Evolutionary conservation across 2,329 filamentous ascomycete genomes (phyloP), one percentile per base, ranked within the genome.

Genomic region (Pyricularia sp.): DNA sequence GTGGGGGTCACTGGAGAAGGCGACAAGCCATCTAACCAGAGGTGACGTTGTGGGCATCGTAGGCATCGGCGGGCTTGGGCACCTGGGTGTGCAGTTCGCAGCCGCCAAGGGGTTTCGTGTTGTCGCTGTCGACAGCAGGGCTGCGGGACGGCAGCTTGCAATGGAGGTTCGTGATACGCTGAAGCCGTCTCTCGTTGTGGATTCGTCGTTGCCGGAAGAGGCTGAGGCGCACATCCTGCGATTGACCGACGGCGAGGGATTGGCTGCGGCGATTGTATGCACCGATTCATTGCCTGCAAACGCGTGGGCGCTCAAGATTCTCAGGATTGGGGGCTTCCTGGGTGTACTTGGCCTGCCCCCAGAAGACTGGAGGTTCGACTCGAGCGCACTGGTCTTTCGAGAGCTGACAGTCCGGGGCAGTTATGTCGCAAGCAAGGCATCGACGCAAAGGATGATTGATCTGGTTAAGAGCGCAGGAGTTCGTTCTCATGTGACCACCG

Each of bases 71-170:
- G 67, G 59, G 23, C 75, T 83, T 20, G 81, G 81, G 9, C 81
- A 83, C 71, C 78, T 82, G 68, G 81, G 80, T 4, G 77, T 81
- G 10, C 81, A 83, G 70, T 83, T 77, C 71, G 80, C 81, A 20
- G 81, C 81, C 71, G 81, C 81, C 28, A 81, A 81, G 78, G 80
- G 80, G 23, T 88, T 83, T 77, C 81, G 84, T 58, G 84, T 88
- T 10, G 81, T 87, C 64, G 87, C 88, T 2, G 73, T 79, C 5
- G 79, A 81, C 66, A 79, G 73, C 59, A 72, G 76, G 2, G 69
- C 69, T 6, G 75, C 75, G 11, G 78, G 74, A 0, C 72, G 74
- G 20, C 68, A 73, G 23, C 72, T 79, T 0, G 76, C 78, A 1
- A 70, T 58, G 0, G 72, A 77, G n/a, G 72, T 77, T 7, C 63